Conservation (phyloP, 1,284 basidiomycete species). For the Veloboletus limbatus region DNA sequence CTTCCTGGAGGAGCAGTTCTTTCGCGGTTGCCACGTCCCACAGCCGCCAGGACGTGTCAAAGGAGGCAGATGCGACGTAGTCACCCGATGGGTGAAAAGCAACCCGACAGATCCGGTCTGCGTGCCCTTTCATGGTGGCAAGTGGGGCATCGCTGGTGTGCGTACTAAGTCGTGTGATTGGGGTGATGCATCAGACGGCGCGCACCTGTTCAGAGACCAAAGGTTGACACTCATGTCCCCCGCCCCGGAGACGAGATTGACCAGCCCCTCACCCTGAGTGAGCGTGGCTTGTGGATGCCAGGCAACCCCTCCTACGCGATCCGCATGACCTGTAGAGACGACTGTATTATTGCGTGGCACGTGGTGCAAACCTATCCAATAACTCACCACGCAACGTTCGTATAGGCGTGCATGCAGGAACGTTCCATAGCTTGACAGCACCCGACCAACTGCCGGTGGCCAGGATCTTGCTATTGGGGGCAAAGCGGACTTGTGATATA, state of each 20-base stretch:
- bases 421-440: conserved; percentile 90
- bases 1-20: conserved; percentile 91
- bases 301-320: conserved; percentile 91
- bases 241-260: conserved; percentile 90
- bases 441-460: conserved; percentile 97
- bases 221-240: conserved; percentile 84
- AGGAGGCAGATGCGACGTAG: conserved; percentile 93
- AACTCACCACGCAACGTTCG: conserved; percentile 65
- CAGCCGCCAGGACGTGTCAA: conserved; percentile 97
- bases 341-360: conserved; percentile 13
- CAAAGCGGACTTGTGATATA: conserved; percentile 91
- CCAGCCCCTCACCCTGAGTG: conserved; percentile 61
- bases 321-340: conserved; percentile 66
- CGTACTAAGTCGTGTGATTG: conserved; percentile 53
- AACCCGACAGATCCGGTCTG: conserved; percentile 87
- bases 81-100: conserved; percentile 95
- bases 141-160: conserved; percentile 50
- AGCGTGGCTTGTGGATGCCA: conserved; percentile 97
- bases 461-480: conserved; percentile 85
- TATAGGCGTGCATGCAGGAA: conserved; percentile 83
- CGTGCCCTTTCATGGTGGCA: conserved; percentile 83
- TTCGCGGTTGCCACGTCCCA: conserved; percentile 87
- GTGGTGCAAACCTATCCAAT: background rate
- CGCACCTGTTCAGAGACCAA: conserved; percentile 85
- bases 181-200: conserved; percentile 4